Percentiles rank a stretch among this genome's conserved stretches.
Evolutionary conservation across 257 asterid species (phyloP).

Genomic region (Cruciata laevipes): DNA sequence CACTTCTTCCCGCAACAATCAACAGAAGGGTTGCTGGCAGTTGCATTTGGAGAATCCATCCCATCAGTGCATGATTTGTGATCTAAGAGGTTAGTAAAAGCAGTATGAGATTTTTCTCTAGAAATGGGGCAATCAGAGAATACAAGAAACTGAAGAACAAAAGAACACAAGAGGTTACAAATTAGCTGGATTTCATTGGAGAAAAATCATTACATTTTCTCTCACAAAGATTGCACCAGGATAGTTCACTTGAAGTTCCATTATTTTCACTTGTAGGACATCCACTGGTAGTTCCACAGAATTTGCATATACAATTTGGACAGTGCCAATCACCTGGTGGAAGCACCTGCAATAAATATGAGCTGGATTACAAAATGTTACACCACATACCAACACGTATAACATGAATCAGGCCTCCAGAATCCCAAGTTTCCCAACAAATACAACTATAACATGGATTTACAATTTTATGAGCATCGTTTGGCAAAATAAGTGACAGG

Average conservation of each 20-base stretch:
- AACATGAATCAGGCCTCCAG: neutral
- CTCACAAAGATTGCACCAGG: conserved; percentile 64
- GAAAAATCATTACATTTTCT: conserved; percentile 51
- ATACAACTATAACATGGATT: neutral
- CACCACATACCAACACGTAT: neutral
- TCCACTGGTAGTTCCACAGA: conserved; percentile 50
- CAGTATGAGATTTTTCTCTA: conserved; percentile 7
- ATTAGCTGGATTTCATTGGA: conserved; percentile 14
- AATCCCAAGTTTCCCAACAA: neutral
- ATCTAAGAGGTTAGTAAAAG: conserved; percentile 38
- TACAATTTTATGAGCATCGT: neutral
- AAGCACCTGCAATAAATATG: conserved; percentile 45
- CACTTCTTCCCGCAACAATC: conserved; percentile 65
- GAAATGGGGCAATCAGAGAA: neutral
- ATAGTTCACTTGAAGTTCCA: conserved; percentile 36
- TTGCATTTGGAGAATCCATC: conserved; percentile 30
- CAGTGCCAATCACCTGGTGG: conserved; percentile 96
- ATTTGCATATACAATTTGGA: conserved; percentile 75
- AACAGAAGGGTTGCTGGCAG: conserved; percentile 34
- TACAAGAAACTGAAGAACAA: conserved; percentile 5
- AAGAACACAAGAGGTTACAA: neutral
- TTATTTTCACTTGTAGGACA: conserved; percentile 29
- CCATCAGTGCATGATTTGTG: conserved; percentile 59
- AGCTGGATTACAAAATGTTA: neutral
- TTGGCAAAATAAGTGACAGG: neutral